Evolutionary conservation across 2,329 filamentous ascomycete genomes (phyloP).

Genomic region (Amesomyces nigricolor): DNA sequence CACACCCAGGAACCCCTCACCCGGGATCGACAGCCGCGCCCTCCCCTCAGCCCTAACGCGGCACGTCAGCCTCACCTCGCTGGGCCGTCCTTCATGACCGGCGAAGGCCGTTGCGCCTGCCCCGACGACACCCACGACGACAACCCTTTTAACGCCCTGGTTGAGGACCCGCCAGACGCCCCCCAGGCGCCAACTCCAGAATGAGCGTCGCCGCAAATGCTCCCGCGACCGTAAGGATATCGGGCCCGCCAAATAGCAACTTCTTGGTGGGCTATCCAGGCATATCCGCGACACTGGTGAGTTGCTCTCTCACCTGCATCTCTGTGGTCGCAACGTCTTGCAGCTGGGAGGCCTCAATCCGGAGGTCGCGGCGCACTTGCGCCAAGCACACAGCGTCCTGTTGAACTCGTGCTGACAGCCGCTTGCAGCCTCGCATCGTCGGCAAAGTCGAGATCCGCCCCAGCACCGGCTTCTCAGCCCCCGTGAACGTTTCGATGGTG

Average conservation of each 20-base stretch:
- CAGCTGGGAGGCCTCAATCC: no score
- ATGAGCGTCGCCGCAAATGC: conserved; percentile 26
- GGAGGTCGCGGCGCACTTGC: neutral
- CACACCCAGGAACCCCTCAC: conserved; percentile 16
- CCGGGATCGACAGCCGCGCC: conserved; percentile 7
- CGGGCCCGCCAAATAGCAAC: conserved; percentile 92
- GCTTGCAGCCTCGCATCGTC: conserved; percentile 79
- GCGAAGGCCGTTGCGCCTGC: conserved; percentile 17
- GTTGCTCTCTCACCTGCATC: conserved; percentile 35
- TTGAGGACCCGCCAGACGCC: conserved; percentile 11
- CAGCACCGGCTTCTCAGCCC: conserved; percentile 75
- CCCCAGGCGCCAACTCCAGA: conserved; percentile 19
- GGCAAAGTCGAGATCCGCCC: conserved; percentile 96
- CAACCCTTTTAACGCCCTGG: conserved; percentile 2
- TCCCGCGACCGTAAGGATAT: conserved; percentile 72
- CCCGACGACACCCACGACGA: conserved; percentile 13
- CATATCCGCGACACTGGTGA: conserved; percentile 92
- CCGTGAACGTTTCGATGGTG: conserved; percentile 85
- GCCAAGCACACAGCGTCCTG: neutral
- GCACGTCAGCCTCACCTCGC: conserved; percentile 23
- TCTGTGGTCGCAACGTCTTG: conserved; percentile 7
- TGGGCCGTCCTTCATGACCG: conserved; percentile 26
- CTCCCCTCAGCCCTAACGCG: conserved; percentile 22
- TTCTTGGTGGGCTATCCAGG: conserved; percentile 96
- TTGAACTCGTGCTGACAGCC: conserved; percentile 14